Conservation (phyloP, 1,139 yeast species). For the Yamadazyma triangularis region DNA sequence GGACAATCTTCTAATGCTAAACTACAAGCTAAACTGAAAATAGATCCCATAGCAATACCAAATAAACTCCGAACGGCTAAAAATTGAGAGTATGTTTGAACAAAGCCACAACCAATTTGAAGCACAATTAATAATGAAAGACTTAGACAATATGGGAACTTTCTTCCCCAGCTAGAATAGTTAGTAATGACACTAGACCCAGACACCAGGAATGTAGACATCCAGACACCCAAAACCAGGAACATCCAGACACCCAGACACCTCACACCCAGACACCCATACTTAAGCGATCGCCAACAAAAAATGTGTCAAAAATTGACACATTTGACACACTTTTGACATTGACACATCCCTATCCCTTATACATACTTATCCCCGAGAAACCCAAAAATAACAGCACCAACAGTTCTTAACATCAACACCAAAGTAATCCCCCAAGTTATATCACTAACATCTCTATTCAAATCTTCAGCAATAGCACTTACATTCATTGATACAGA, state of each 20-base stretch:
- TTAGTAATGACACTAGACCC: slow-evolving; percentile 1
- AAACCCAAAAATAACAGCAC: slow-evolving; percentile 35
- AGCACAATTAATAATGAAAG: slow-evolving; percentile 26
- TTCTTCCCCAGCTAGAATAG: slow-evolving; percentile 22
- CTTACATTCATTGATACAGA: slow-evolving; percentile 31
- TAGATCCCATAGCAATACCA: slow-evolving; percentile 43
- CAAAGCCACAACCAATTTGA: slow-evolving; percentile 41
- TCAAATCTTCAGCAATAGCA: slow-evolving; percentile 26
- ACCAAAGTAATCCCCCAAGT: slow-evolving; percentile 45
- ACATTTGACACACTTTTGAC: no score
- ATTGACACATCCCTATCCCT: no score
- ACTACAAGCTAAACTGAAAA: slow-evolving; percentile 37
- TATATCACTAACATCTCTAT: slow-evolving; percentile 22
- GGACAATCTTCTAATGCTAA: slow-evolving; percentile 38
- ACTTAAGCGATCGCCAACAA: no score
- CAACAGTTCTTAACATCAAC: slow-evolving; percentile 41
- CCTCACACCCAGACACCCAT: no score
- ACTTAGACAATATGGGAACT: slow-evolving; percentile 34
- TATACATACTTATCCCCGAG: slow-evolving; percentile 27
- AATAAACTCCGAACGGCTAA: slow-evolving; percentile 38
- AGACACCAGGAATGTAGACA: no score
- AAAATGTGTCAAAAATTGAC: no score
- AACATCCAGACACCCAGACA: no score
- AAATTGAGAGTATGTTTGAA: slow-evolving; percentile 32
- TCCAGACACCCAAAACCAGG: no score